These are phyloP conservation scores for Colletotrichum sansevieriae DNA, from an alignment of 2,329 filamentous ascomycete species.

Conservation along the genomic window DNA sequence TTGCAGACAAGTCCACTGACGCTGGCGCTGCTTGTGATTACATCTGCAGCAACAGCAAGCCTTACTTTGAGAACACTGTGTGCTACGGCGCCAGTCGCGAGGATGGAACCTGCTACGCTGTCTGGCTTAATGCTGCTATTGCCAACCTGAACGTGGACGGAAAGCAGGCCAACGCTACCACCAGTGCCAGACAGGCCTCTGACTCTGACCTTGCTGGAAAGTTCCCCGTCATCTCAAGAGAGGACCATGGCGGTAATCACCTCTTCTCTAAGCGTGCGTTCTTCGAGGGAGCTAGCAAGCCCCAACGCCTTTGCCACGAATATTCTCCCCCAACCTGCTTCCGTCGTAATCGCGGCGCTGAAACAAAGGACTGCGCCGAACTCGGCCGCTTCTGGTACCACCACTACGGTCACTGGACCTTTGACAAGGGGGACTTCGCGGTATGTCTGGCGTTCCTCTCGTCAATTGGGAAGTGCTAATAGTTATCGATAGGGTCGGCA, in stretches of 20 bases:
- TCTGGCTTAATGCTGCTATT: slow-evolving; percentile 6
- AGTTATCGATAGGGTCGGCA: not conserved
- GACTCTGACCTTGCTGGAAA: not conserved
- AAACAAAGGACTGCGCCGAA: slow-evolving; percentile 4
- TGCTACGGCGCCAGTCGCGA: slow-evolving; percentile 16
- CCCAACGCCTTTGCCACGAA: not conserved
- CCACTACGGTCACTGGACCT: slow-evolving; percentile 3
- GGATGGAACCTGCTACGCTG: slow-evolving; percentile 15
- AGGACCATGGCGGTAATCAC: not conserved
- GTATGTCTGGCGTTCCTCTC: no score
- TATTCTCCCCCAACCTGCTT: slow-evolving; percentile 2
- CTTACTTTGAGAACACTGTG: not conserved
- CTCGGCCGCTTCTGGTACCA: not conserved
- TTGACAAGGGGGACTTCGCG: slow-evolving; percentile 8
- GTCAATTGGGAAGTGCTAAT: no score
- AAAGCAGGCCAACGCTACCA: not conserved
- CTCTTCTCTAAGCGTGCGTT: slow-evolving; percentile 12
- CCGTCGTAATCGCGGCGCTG: slow-evolving; percentile 18
- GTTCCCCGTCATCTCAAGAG: not conserved
- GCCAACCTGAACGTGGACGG: not conserved
- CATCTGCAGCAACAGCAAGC: slow-evolving; percentile 12
- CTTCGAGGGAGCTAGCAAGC: not conserved
- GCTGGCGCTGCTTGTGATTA: slow-evolving; percentile 6
- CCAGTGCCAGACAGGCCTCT: not conserved
- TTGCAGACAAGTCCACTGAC: not conserved